Conservation (phyloP, 140 eudicot species). For the Oenanthe javanica region DNA sequence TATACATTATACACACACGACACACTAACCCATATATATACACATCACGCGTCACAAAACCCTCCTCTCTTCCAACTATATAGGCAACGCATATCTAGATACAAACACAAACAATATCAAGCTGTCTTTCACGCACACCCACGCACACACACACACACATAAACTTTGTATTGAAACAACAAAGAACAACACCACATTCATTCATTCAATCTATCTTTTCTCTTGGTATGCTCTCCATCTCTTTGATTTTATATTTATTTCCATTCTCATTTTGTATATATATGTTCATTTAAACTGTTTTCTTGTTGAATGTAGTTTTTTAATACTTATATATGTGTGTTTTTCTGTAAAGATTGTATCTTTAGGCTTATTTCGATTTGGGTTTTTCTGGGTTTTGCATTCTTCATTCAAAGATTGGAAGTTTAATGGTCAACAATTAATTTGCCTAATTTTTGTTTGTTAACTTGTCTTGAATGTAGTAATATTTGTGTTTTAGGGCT, state of each 20-base stretch:
- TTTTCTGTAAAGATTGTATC: background rate
- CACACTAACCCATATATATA: background rate
- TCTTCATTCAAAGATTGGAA: background rate
- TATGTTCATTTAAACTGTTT: background rate
- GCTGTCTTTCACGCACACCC: background rate
- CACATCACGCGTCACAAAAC: slow-evolving; percentile 2
- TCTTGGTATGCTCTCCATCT: slow-evolving; percentile 1
- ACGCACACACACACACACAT: background rate
- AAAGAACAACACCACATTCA: background rate
- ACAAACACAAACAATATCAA: background rate
- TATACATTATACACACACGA: background rate
- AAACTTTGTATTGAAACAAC: no score
- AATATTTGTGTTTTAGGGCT: background rate
- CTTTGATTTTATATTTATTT: background rate
- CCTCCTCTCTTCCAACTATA: background rate
- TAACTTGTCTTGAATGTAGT: background rate
- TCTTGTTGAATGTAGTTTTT: background rate
- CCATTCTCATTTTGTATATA: background rate
- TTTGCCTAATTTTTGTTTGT: background rate
- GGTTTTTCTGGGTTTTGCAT: background rate
- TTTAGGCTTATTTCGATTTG: background rate
- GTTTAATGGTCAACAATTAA: background rate
- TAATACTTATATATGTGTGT: background rate
- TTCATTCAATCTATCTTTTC: background rate
- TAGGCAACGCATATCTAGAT: background rate